A percentile compares a stretch with the other conserved stretches of the same genome.
These are phyloP conservation scores for Chondrus crispus DNA, from an alignment of 23 red algal genomes.

Conservation along the genomic window DNA sequence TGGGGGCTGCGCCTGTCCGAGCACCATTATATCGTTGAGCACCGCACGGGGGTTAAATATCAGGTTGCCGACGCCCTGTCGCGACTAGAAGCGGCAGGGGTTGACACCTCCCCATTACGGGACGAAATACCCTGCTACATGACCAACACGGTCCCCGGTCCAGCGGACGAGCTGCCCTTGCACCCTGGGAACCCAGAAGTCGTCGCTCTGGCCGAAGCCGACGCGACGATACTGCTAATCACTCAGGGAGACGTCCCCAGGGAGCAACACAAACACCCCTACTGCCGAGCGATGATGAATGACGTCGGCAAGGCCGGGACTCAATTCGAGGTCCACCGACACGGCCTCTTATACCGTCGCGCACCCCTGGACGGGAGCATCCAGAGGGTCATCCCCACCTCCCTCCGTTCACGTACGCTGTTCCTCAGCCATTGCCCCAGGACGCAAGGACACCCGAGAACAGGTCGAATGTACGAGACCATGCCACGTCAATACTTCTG, in stretches of 20 bases:
- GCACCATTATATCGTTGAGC: background rate
- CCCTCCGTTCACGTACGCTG: background rate
- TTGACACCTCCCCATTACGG: too few relatives aligned
- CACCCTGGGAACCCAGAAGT: background rate
- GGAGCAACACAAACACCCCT: background rate
- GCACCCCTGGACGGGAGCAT: background rate
- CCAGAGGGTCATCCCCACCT: background rate
- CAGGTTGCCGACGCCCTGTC: background rate
- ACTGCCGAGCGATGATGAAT: background rate
- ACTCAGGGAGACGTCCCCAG: background rate
- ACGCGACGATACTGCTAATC: background rate
- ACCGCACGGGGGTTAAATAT: background rate
- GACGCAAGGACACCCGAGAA: background rate
- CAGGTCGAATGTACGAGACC: constrained; percentile 20
- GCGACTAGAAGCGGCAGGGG: background rate
- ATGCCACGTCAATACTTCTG: background rate
- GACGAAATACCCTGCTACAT: constrained; percentile 11
- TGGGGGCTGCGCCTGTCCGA: background rate
- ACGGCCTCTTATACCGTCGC: background rate
- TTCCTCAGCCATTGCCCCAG: background rate
- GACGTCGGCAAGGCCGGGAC: background rate
- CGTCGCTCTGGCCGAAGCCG: background rate
- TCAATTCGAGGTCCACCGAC: background rate
- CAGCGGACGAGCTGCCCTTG: too few relatives aligned
- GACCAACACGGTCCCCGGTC: background rate